phyloP scores from a whole-genome alignment of 371 early-diverging fungal genomes.

The Aphelidium insulamus region DNA sequence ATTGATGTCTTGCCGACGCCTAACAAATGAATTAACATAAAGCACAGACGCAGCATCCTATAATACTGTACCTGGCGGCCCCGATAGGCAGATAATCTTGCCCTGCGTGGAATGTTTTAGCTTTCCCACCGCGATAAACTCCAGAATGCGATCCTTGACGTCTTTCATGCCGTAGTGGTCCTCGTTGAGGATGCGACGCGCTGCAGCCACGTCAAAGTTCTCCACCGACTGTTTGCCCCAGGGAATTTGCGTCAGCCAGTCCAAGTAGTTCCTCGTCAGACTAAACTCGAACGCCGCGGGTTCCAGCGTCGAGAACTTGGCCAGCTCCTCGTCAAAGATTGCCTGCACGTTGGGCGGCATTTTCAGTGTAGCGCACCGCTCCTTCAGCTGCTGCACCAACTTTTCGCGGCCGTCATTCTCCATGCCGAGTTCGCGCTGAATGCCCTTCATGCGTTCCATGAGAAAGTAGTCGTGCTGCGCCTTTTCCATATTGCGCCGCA shows the following conservation, averaged over 20 bases:
- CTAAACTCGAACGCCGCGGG: slow-evolving; percentile 92
- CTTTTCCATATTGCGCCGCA: slow-evolving; percentile 84
- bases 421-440: slow-evolving; percentile 89
- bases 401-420: slow-evolving; percentile 94
- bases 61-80: slow-evolving; percentile 53
- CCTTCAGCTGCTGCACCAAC: slow-evolving; percentile 73
- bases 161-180: slow-evolving; percentile 97
- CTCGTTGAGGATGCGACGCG: slow-evolving; percentile 67
- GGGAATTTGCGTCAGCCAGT: slow-evolving; percentile 90
- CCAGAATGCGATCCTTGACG: slow-evolving; percentile 92
- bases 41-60: slow-evolving; percentile 3
- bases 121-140: slow-evolving; percentile 94
- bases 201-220: slow-evolving; percentile 67
- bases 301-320: slow-evolving; percentile 76
- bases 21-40: slow-evolving; percentile 2
- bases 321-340: slow-evolving; percentile 92
- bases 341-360: slow-evolving; percentile 78
- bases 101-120: slow-evolving; percentile 82
- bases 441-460: slow-evolving; percentile 95
- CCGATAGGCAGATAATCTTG: slow-evolving; percentile 84
- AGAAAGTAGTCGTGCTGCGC: slow-evolving; percentile 89
- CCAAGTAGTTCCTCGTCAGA: slow-evolving; percentile 87
- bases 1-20: slow-evolving; percentile 94
- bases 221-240: slow-evolving; percentile 79
- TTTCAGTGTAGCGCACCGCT: slow-evolving; percentile 43